Evolutionary conservation across 108 stramenopile genomes (phyloP).

Genomic region (Discostella stelligeroides): DNA sequence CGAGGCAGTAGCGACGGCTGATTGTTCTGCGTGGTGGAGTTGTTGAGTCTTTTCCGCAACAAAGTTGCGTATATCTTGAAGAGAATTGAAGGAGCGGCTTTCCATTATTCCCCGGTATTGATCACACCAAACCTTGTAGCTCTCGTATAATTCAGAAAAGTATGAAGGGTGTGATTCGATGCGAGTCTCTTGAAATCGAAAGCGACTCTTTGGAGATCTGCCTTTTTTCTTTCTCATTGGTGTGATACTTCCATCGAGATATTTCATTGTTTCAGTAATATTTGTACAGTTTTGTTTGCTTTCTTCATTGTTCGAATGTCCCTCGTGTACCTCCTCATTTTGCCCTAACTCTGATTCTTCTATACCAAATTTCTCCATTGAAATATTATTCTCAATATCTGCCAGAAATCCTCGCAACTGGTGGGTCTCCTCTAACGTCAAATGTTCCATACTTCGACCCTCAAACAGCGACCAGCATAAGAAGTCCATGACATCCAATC

Average conservation of each 20-base stretch:
- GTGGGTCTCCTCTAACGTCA: constrained; percentile 68
- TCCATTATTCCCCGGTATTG: constrained; percentile 62
- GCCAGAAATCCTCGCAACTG: constrained; percentile 75
- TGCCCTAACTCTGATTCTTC: constrained; percentile 1
- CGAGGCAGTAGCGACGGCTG: constrained; percentile 67
- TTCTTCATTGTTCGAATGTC: constrained; percentile 8
- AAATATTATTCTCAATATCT: constrained; percentile 71
- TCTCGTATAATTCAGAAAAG: constrained; percentile 83
- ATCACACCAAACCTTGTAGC: constrained; percentile 71
- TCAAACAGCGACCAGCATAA: constrained; percentile 86
- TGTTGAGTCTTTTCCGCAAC: constrained; percentile 67
- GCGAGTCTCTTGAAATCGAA: constrained; percentile 64
- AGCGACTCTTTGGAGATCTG: constrained; percentile 51
- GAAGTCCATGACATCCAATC: constrained; percentile 85
- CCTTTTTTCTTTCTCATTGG: constrained; percentile 23
- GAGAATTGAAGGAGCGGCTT: constrained; percentile 59
- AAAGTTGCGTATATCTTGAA: constrained; percentile 70
- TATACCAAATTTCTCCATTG: constrained; percentile 66
- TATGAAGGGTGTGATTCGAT: constrained; percentile 63
- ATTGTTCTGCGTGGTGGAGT: constrained; percentile 63
- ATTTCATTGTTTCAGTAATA: neutral
- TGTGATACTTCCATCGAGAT: constrained; percentile 2
- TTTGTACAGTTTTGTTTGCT: constrained; percentile 3
- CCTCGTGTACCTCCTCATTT: constrained; percentile 15
- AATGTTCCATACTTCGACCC: constrained; percentile 87